Conservation (phyloP, 768 basidiomycete genomes). For the Coprinopsis marcescibilis region DNA sequence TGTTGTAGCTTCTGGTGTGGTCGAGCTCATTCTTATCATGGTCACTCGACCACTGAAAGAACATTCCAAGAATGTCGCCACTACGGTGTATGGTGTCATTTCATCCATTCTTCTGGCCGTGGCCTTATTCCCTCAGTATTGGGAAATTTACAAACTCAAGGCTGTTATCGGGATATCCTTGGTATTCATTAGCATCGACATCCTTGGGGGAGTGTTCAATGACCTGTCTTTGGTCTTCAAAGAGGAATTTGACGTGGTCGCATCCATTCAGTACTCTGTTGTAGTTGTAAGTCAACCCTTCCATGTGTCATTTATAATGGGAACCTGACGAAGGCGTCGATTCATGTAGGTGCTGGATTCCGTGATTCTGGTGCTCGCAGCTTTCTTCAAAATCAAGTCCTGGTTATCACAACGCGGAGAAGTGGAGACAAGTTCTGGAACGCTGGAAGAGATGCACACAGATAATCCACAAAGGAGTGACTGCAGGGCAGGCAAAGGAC, state of each 20-base stretch:
- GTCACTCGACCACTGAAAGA: conserved; percentile 41
- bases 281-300: conserved; percentile 42
- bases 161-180: conserved; percentile 67
- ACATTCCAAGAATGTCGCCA: conserved; percentile 24
- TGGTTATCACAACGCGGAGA: conserved; percentile 1
- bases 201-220: conserved; percentile 65
- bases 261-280: conserved; percentile 53
- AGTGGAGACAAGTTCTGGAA: no score
- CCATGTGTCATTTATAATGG: neutral
- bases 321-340: neutral
- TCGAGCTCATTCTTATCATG: conserved; percentile 57
- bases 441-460: no score
- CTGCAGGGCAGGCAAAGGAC: no score
- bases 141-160: conserved; percentile 61
- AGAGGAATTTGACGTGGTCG: conserved; percentile 53
- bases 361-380: conserved; percentile 51
- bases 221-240: conserved; percentile 64
- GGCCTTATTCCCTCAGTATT: conserved; percentile 57
- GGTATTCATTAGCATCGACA: conserved; percentile 63
- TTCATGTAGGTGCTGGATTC: conserved; percentile 66
- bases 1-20: conserved; percentile 41
- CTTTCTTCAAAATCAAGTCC: conserved; percentile 45
- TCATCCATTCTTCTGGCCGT: conserved; percentile 51
- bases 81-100: conserved; percentile 57
- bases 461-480: no score